These are phyloP conservation scores for Metschnikowia shivogae DNA, from an alignment of 805 yeast species.

Conservation along the genomic window DNA sequence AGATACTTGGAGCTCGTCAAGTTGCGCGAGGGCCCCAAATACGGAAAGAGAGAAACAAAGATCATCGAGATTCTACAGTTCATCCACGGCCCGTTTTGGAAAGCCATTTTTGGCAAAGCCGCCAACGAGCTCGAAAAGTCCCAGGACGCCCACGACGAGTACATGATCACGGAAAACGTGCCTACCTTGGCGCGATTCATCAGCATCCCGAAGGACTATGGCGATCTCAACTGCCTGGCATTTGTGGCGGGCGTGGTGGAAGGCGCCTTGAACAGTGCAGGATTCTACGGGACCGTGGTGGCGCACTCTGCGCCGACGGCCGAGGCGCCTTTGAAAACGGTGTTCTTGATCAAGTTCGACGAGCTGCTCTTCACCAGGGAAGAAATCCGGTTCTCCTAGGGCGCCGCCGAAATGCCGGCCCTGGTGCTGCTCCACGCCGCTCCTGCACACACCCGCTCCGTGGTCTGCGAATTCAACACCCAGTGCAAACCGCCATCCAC, in stretches of 20 bases:
- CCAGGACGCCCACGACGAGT: constrained; percentile 63
- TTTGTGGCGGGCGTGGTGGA: constrained; percentile 83
- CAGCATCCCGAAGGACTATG: constrained; percentile 74
- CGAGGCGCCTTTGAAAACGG: constrained; percentile 60
- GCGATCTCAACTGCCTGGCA: constrained; percentile 74
- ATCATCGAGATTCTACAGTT: constrained; percentile 68
- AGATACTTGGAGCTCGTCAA: constrained; percentile 66
- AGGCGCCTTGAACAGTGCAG: constrained; percentile 71
- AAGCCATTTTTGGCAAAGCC: constrained; percentile 61
- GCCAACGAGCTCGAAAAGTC: constrained; percentile 76
- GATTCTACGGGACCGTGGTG: constrained; percentile 71
- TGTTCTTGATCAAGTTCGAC: constrained; percentile 70
- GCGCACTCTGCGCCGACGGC: constrained; percentile 74
- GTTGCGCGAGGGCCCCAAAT: constrained; percentile 57
- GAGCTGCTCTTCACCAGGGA: constrained; percentile 54
- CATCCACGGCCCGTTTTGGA: constrained; percentile 72
- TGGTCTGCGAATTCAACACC: neutral
- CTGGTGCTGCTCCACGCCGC: neutral
- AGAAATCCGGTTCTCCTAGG: constrained; percentile 30
- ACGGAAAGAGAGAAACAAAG: constrained; percentile 61
- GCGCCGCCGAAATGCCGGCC: no score
- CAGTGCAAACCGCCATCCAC: neutral
- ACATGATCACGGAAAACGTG: constrained; percentile 73
- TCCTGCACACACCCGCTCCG: neutral
- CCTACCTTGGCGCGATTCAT: constrained; percentile 72